Evolutionary conservation across 2,329 filamentous ascomycete species (phyloP), one percentile per base, ranked within the genome.

Genomic region (Fusarium nygamai): DNA sequence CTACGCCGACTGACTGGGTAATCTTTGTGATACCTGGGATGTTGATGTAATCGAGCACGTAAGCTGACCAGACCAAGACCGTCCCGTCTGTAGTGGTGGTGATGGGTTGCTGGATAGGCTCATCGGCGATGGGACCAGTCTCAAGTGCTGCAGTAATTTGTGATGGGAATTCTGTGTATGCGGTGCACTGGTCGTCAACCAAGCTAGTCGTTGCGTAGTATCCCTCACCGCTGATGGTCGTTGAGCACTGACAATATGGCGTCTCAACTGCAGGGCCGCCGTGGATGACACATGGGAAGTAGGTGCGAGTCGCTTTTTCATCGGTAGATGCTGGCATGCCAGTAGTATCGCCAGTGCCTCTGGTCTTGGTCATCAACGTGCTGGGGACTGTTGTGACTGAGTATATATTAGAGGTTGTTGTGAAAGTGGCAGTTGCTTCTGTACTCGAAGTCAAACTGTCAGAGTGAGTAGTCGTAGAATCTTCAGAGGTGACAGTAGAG

Each of bases 81-180:
- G 64, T 69, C 4, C 67, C 57, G 12, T 68, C 57, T 8, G 24
- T 31, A 10, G 67, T 67, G n/a, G 44, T 13, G 4, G 62, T 69
- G 12, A 56, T 20, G 24, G 46, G 34, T 10, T 38, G 17, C 9
- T 41, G 24, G 2, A 51, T 27, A 14, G 51, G 33, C 34, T n/a
- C 24, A 39, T 54, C 24, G 10, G 34, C 29, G 6, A 38, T 54
- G 12, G 50, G 24, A 3, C 50, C 50, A 17, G 33, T 38, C 2
- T 38, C 50, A 11, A 24, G 33, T 13, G n/a, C 50, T 20, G 19
- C 24, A 3, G 50, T 54, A 1, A 54, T 29, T 27, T 39, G 3
- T 12, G 47, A 54, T 1, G 54, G 48, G 6, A 50, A 68, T 0
- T 43, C 31, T 16, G 62, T 67, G 19, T 68, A 68, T 12, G 33